A percentile compares a stretch with the other conserved stretches of the same genome.
These are phyloP conservation scores for Colletotrichum camelliae DNA, from an alignment of 2,329 filamentous ascomycete species.

Conservation along the genomic window DNA sequence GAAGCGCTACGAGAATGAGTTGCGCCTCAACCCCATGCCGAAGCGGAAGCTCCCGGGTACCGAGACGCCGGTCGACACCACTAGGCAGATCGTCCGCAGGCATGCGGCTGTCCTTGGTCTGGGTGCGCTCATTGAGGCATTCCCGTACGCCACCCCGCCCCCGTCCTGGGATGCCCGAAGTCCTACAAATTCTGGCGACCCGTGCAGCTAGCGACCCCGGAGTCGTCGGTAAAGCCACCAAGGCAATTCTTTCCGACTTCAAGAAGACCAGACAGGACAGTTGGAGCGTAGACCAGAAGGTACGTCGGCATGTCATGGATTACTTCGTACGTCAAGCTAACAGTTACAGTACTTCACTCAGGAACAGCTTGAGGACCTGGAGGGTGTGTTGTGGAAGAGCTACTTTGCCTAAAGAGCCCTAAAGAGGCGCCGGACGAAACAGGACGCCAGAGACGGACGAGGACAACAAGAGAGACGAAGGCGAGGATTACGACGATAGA, in stretches of 20 bases:
- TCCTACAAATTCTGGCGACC: conserved; percentile 83
- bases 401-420: conserved; percentile 78
- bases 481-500: background rate
- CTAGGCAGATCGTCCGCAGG: conserved; percentile 78
- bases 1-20: conserved; percentile 76
- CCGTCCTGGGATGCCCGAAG: conserved; percentile 94
- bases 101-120: conserved; percentile 93
- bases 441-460: background rate
- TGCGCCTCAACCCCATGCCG: conserved; percentile 87
- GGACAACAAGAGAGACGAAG: background rate
- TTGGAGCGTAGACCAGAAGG: conserved; percentile 98
- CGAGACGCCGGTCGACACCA: conserved; percentile 72
- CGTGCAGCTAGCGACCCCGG: conserved; percentile 88
- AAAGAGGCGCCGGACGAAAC: background rate
- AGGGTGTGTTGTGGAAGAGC: conserved; percentile 98
- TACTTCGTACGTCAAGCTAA: conserved; percentile 30
- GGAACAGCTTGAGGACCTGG: conserved; percentile 92
- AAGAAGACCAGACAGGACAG: conserved; percentile 99
- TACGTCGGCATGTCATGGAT: conserved; percentile 48
- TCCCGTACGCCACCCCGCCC: conserved; percentile 93
- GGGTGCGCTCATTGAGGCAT: conserved; percentile 90
- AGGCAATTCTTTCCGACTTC: conserved; percentile 92
- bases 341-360: conserved; percentile 75
- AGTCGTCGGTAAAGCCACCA: conserved; percentile 94
- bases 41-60: conserved; percentile 70